A percentile compares a stretch with the other conserved stretches of the same genome.
phyloP scores from a whole-genome alignment of 768 basidiomycete species.

The Mycena amicta region DNA sequence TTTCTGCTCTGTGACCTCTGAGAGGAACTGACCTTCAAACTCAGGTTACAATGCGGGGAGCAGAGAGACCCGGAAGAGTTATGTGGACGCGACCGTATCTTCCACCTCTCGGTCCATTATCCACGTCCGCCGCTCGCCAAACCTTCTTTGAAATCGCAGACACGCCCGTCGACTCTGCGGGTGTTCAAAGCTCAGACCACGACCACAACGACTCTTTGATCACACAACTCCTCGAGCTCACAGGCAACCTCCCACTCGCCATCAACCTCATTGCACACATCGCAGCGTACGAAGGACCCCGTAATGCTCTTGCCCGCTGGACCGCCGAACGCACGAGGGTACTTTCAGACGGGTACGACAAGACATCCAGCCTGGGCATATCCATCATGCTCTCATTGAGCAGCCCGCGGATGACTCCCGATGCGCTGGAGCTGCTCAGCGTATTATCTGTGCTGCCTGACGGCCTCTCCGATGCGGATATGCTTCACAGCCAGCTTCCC shows the following conservation, averaged over 20 bases:
- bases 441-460: conserved; percentile 4
- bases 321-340: background rate
- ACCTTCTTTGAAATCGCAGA: conserved; percentile 12
- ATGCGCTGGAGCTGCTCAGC: conserved; percentile 1
- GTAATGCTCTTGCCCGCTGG: background rate
- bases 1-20: background rate
- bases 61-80: background rate
- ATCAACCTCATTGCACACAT: conserved; percentile 3
- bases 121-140: background rate
- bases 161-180: background rate
- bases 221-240: background rate
- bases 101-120: background rate
- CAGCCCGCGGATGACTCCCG: background rate
- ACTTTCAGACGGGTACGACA: conserved; percentile 12
- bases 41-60: conserved; percentile 10
- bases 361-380: background rate
- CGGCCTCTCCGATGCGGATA: conserved; percentile 4
- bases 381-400: conserved; percentile 1
- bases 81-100: conserved; percentile 4
- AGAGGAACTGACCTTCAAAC: background rate
- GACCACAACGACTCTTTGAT: too few relatives aligned
- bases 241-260: conserved; percentile 6
- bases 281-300: conserved; percentile 4
- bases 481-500: conserved; percentile 1
- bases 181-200: too few relatives aligned